Evolutionary conservation across 495 filamentous ascomycete species (phyloP).

Genomic region (Beverwykella pulmonaria): DNA sequence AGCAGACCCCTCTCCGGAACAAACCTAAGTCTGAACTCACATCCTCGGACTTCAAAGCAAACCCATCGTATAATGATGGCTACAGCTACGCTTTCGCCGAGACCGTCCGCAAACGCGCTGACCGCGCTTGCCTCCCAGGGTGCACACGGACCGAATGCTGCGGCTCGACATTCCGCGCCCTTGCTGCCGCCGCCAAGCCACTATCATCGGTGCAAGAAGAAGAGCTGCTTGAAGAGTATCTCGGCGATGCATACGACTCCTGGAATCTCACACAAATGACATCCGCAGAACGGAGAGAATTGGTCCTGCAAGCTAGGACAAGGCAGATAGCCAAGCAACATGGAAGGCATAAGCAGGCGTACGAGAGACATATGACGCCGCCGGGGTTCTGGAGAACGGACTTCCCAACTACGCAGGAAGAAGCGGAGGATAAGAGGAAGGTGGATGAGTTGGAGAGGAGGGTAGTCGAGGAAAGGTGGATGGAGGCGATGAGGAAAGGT

Average conservation of each 20-base stretch:
- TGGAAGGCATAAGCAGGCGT: slow-evolving; percentile 77
- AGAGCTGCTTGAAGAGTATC: slow-evolving; percentile 60
- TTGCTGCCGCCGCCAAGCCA: slow-evolving; percentile 49
- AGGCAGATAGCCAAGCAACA: slow-evolving; percentile 67
- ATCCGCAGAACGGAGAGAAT: slow-evolving; percentile 53
- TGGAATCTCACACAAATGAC: slow-evolving; percentile 30
- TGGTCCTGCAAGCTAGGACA: slow-evolving; percentile 69
- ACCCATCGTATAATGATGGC: slow-evolving; percentile 72
- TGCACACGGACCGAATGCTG: slow-evolving; percentile 80
- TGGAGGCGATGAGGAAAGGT: slow-evolving; percentile 75
- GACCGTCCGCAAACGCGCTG: slow-evolving; percentile 71
- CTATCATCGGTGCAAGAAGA: slow-evolving; percentile 45
- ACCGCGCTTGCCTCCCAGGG: slow-evolving; percentile 74
- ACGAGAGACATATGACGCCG: slow-evolving; percentile 68
- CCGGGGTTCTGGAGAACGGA: slow-evolving; percentile 89
- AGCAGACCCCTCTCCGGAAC: slow-evolving; percentile 31
- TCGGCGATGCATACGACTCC: slow-evolving; percentile 57
- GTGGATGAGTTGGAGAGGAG: slow-evolving; percentile 60
- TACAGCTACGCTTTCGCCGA: slow-evolving; percentile 73
- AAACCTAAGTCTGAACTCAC: slow-evolving; percentile 33
- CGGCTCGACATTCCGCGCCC: slow-evolving; percentile 67
- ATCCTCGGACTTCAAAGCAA: slow-evolving; percentile 77
- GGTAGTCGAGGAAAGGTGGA: slow-evolving; percentile 71
- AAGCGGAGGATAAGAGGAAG: slow-evolving; percentile 62
- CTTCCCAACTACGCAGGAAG: slow-evolving; percentile 83